Evolutionary conservation across 1,139 yeast species (phyloP), one percentile per base, ranked within the genome.

Genomic region (Saccharomyces hybrid): DNA sequence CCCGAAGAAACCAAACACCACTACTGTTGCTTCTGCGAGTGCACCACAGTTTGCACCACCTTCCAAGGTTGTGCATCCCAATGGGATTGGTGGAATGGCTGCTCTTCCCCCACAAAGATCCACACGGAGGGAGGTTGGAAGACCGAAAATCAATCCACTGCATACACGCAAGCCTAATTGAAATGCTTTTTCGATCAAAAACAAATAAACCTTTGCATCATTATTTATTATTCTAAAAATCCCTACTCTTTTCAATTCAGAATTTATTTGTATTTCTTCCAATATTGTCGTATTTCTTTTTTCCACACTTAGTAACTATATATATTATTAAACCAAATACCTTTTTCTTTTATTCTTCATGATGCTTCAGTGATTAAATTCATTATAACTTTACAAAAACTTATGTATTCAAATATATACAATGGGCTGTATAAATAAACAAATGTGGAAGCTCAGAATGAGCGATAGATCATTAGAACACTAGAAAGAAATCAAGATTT

Each of bases 51-150:
- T 59, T 55, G 69, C 67, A 9, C 68, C 66, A 14, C 67, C 65
- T 2, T 48, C 58, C 4, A 48, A 56, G 5, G 64, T 62, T 1
- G 61, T 64, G 7, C 68, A 64, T 54, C 67, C 67, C 28, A 65
- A 64, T 44, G 51, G 60, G 11, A 14, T 42, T 26, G 44, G 55
- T 25, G 28, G 51, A 9, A 50, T 51, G n/a, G 27, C 47, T 3
- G 2, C 26, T 5, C 44, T 47, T 46, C 48, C 23, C 19, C 41
- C 31, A 11, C 50, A 44, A 14, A 50, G 47, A 38, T 44, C 59
- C 3, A 46, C 50, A 6, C 57, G 69, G 57, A 59, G 67, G 50
- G 69, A 65, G 51, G 68, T 67, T 2, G 70, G 70, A n/a, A 62
- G 64, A 52, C 70, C 70, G 8, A 67, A 67, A 53, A 54, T 64